These are phyloP conservation scores for Myxozyma vanderwaltii DNA, from an alignment of 805 yeast genomes.

Conservation along the genomic window DNA sequence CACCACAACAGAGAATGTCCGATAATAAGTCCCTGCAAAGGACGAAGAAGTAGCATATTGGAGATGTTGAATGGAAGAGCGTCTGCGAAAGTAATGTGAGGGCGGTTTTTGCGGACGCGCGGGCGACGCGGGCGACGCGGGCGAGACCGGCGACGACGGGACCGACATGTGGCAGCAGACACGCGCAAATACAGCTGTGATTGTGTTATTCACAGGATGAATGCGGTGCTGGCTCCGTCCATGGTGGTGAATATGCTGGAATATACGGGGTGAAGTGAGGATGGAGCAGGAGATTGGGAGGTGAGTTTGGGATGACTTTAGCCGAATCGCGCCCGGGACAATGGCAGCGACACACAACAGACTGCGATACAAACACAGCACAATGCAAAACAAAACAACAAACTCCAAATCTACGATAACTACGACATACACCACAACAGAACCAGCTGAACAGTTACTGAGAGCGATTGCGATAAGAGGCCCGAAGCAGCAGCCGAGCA, in stretches of 20 bases:
- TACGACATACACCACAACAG: no score
- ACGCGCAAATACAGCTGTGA: background rate
- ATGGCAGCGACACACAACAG: no score
- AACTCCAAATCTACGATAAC: no score
- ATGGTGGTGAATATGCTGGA: background rate
- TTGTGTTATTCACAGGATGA: background rate
- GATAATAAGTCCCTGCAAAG: constrained; percentile 3
- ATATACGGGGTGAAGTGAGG: no score
- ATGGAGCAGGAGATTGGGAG: no score
- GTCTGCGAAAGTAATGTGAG: constrained; percentile 3
- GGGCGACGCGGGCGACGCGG: no score
- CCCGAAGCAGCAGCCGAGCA: background rate
- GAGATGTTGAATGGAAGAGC: constrained; percentile 6
- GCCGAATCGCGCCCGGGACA: no score
- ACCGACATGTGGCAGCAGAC: constrained; percentile 3
- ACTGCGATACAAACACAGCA: no score
- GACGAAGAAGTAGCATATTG: constrained; percentile 1
- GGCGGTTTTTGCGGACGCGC: constrained; percentile 9
- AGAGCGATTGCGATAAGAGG: constrained; percentile 4
- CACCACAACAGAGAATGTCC: constrained; percentile 17
- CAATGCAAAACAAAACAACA: no score
- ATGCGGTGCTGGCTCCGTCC: background rate
- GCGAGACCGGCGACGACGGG: constrained; percentile 11
- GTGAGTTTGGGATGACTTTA: no score
- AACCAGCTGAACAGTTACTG: no score